These are phyloP conservation scores for Iodosphaeria phyllophila DNA, from an alignment of 2,329 filamentous ascomycete genomes.

Conservation along the genomic window DNA sequence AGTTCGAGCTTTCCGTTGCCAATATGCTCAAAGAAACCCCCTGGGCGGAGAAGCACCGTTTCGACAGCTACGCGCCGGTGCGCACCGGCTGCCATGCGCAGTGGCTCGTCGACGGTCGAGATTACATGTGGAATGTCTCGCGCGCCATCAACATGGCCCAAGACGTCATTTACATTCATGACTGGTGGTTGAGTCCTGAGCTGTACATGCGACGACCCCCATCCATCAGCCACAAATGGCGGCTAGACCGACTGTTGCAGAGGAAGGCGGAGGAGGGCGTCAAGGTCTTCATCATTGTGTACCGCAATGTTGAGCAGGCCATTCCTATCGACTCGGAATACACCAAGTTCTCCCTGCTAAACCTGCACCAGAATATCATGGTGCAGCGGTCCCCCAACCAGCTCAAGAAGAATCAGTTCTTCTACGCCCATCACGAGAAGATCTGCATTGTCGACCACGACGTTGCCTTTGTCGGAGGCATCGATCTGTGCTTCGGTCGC, in stretches of 20 bases:
- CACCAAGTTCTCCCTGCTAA: conserved; percentile 88
- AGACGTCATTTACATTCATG: conserved; percentile 96
- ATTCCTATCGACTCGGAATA: conserved; percentile 97
- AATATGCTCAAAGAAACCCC: conserved; percentile 69
- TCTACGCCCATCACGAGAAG: conserved; percentile 98
- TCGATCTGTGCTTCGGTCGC: conserved; percentile 90
- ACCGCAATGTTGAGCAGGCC: conserved; percentile 91
- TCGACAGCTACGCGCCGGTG: conserved; percentile 85
- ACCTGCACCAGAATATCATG: conserved; percentile 89
- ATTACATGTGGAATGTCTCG: conserved; percentile 99
- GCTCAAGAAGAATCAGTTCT: conserved; percentile 97
- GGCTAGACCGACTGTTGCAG: conserved; percentile 81
- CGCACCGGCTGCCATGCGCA: conserved; percentile 75
- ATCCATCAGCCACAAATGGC: conserved; percentile 95
- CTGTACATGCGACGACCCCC: conserved; percentile 87
- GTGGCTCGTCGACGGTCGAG: conserved; percentile 89
- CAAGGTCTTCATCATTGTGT: conserved; percentile 95
- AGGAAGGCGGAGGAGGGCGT: conserved; percentile 87
- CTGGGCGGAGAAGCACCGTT: conserved; percentile 72
- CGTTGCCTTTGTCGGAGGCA: conserved; percentile 84
- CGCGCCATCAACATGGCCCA: conserved; percentile 91
- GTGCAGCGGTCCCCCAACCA: conserved; percentile 94
- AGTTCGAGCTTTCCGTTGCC: conserved; percentile 85
- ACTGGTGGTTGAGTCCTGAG: conserved; percentile 97
- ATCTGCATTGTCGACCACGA: conserved; percentile 94